Conservation (phyloP, 2,329 filamentous ascomycete genomes). For the Neocatenulostroma microsporum region DNA sequence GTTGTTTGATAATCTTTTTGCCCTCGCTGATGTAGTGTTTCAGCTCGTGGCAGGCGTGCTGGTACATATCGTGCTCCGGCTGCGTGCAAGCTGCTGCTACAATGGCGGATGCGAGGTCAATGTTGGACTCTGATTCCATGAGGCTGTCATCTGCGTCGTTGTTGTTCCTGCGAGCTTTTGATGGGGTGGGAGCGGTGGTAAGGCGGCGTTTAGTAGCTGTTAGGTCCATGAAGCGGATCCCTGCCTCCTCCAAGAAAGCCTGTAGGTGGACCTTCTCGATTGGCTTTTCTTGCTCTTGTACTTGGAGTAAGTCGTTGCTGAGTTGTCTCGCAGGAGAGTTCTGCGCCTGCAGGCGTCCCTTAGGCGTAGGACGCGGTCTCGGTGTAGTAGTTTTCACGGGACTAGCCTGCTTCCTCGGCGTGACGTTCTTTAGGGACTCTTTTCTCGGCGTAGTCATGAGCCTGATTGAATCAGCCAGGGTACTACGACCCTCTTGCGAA, state of each 20-base stretch:
- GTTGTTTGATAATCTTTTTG: slow-evolving; percentile 77
- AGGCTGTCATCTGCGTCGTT: slow-evolving; percentile 5
- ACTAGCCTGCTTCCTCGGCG: slow-evolving; percentile 36
- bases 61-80: slow-evolving; percentile 88
- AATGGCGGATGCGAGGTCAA: slow-evolving; percentile 63
- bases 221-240: slow-evolving; percentile 96
- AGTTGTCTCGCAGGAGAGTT: slow-evolving; percentile 22
- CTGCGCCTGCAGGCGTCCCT: slow-evolving; percentile 15
- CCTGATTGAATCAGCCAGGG: slow-evolving; percentile 38
- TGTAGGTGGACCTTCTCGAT: slow-evolving; percentile 56
- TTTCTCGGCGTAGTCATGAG: slow-evolving; percentile 43
- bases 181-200: slow-evolving; percentile 56
- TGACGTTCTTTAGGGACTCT: slow-evolving; percentile 32
- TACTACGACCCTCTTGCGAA: slow-evolving; percentile 15
- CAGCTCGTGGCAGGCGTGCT: slow-evolving; percentile 87
- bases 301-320: slow-evolving; percentile 20
- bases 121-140: slow-evolving; percentile 27
- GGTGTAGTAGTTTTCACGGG: slow-evolving; percentile 36
- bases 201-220: slow-evolving; percentile 91
- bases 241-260: slow-evolving; percentile 90
- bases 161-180: slow-evolving; percentile 13
- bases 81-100: slow-evolving; percentile 85
- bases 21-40: slow-evolving; percentile 97
- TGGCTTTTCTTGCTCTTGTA: slow-evolving; percentile 12
- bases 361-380: slow-evolving; percentile 23